Percentiles rank a stretch among this genome's conserved stretches.
Conservation (phyloP, 2,329 filamentous ascomycete genomes). For the Triangularia setosa region DNA sequence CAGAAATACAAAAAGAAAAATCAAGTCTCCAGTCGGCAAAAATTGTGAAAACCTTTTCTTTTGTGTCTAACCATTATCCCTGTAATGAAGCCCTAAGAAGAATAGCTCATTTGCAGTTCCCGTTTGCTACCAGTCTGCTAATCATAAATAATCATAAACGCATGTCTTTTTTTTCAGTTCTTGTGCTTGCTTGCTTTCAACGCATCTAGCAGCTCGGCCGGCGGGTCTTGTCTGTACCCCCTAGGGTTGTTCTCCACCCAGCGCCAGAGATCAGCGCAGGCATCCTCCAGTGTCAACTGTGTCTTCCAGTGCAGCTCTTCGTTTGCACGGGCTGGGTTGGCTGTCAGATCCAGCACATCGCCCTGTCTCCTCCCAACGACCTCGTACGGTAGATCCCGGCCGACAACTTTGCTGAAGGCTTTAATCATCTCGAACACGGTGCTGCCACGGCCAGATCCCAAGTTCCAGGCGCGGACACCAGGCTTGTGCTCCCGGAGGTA, state of each 20-base stretch:
- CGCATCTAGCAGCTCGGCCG: slow-evolving; percentile 69
- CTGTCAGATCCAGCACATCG: slow-evolving; percentile 91
- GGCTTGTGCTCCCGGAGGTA: slow-evolving; percentile 81
- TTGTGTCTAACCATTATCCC: neutral
- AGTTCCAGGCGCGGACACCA: slow-evolving; percentile 92
- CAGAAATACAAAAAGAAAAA: too few relatives aligned
- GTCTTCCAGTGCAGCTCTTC: slow-evolving; percentile 90
- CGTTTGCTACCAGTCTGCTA: neutral
- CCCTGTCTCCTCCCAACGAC: slow-evolving; percentile 78
- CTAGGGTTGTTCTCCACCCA: slow-evolving; percentile 97
- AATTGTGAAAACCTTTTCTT: neutral
- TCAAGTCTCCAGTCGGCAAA: neutral
- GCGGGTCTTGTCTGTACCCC: slow-evolving; percentile 90
- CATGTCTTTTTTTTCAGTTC: slow-evolving; percentile 8
- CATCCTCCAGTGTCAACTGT: slow-evolving; percentile 82
- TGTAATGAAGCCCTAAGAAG: neutral
- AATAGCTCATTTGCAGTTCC: neutral
- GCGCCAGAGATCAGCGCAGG: slow-evolving; percentile 89
- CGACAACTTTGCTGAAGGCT: slow-evolving; percentile 84
- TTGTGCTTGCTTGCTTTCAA: slow-evolving; percentile 41
- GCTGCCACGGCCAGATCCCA: slow-evolving; percentile 89
- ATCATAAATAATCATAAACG: neutral
- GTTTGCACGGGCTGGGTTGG: slow-evolving; percentile 84
- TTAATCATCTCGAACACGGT: slow-evolving; percentile 98
- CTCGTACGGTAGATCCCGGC: slow-evolving; percentile 80